Percentiles rank a stretch among this genome's conserved stretches.
Evolutionary conservation across 1,284 basidiomycete genomes (phyloP).

Genomic region (Melampsora larici-populina): DNA sequence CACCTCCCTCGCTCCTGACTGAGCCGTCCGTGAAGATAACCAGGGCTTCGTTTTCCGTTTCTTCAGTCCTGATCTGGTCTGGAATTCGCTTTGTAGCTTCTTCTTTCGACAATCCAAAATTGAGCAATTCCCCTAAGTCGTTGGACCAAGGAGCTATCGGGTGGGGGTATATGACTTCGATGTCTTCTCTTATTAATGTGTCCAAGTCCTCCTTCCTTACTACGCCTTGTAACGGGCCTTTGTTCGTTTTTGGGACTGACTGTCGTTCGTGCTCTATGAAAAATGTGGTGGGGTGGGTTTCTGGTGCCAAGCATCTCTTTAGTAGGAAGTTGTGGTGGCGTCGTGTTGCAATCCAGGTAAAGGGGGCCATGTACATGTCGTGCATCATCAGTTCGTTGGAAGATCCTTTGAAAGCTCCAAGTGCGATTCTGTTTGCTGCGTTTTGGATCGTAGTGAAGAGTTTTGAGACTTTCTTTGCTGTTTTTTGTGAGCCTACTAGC

Average conservation of each 20-base stretch:
- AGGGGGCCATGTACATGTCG: not conserved
- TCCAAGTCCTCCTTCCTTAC: not conserved
- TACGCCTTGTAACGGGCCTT: not conserved
- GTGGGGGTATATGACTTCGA: too few species aligned
- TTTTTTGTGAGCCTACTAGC: too few species aligned
- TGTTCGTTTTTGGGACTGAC: not conserved
- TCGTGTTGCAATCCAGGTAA: not conserved
- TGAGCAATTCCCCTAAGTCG: not conserved
- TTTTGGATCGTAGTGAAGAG: not conserved
- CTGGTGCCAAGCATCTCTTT: not conserved
- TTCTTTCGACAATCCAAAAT: not conserved
- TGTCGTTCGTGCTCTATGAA: not conserved
- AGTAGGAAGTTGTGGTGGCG: not conserved
- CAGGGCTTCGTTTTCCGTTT: not conserved
- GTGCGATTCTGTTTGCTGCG: not conserved
- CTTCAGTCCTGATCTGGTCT: not conserved
- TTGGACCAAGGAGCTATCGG: not conserved
- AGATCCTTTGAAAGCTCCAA: not conserved
- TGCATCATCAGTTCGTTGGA: not conserved
- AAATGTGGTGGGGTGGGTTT: not conserved
- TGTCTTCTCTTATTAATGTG: not conserved
- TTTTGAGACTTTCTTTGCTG: not conserved
- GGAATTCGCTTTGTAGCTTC: not conserved
- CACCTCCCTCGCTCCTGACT: too few species aligned
- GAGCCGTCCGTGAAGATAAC: slow-evolving; percentile 19